Percentiles rank a stretch among this genome's conserved stretches.
phyloP scores from a whole-genome alignment of 75 land plant species.

The Pinus taeda region DNA sequence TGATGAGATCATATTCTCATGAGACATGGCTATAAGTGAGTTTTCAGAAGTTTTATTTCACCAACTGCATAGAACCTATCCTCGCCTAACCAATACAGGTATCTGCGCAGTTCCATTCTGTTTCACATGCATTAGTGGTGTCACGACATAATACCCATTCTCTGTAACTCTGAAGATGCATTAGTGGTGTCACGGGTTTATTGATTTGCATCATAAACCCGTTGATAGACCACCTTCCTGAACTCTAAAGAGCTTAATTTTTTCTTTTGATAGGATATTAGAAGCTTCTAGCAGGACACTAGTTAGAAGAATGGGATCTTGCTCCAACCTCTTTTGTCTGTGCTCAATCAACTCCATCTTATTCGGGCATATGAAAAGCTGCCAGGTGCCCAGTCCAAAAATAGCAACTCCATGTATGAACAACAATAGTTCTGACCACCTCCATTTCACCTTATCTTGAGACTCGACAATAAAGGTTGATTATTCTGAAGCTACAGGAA shows the following conservation, averaged over 20 bases:
- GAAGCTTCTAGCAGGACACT: constrained; percentile 6
- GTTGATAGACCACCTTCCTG: constrained; percentile 65
- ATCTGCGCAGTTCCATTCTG: constrained; percentile 38
- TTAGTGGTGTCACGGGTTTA: too few relatives aligned
- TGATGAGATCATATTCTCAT: not conserved
- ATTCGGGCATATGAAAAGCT: constrained; percentile 67
- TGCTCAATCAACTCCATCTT: constrained; percentile 83
- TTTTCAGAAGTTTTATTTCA: constrained; percentile 34
- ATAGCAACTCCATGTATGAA: constrained; percentile 82
- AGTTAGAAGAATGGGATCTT: constrained; percentile 54
- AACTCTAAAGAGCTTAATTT: constrained; percentile 59
- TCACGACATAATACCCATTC: constrained; percentile 86
- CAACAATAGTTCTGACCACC: constrained; percentile 59
- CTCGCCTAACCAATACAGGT: constrained; percentile 90
- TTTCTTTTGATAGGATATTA: not conserved
- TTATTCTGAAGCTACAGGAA: constrained; percentile 15
- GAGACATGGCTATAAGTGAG: constrained; percentile 6
- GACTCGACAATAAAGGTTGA: too few relatives aligned
- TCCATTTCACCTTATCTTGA: constrained; percentile 24
- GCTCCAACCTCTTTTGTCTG: constrained; percentile 56
- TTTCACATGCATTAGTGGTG: constrained; percentile 46
- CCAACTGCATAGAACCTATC: constrained; percentile 95
- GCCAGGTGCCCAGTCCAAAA: constrained; percentile 97
- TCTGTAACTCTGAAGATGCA: constrained; percentile 86
- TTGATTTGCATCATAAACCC: constrained; percentile 67